phyloP scores from a whole-genome alignment of 1,284 basidiomycete species.

The Ceratobasidium sp. region DNA sequence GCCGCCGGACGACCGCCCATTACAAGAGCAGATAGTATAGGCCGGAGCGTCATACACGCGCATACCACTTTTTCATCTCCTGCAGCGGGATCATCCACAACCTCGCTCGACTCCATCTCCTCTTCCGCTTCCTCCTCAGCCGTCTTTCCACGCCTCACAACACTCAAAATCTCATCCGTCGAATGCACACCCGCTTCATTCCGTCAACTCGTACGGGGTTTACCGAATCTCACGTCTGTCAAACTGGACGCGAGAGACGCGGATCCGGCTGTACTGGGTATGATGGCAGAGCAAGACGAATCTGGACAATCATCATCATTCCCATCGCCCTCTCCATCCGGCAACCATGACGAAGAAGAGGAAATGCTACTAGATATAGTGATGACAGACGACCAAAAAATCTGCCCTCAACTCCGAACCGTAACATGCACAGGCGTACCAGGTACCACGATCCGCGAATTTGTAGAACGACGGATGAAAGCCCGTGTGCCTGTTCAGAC shows the following conservation, averaged over 20 bases:
- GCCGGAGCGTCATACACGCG: background rate
- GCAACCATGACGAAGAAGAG: background rate
- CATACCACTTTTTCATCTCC: background rate
- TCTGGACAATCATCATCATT: background rate
- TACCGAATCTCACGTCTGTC: slow-evolving; percentile 36
- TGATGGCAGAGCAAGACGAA: slow-evolving; percentile 8
- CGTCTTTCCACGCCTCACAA: slow-evolving; percentile 29
- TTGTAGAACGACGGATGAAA: slow-evolving; percentile 22
- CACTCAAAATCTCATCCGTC: slow-evolving; percentile 36
- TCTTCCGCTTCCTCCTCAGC: slow-evolving; percentile 4
- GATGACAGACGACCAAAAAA: background rate
- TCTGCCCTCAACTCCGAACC: slow-evolving; percentile 22
- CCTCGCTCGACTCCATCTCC: background rate
- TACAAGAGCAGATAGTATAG: background rate
- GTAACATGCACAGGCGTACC: slow-evolving; percentile 37
- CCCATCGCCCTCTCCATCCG: too few relatives aligned
- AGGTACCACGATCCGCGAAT: slow-evolving; percentile 18
- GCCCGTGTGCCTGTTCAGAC: slow-evolving; percentile 25
- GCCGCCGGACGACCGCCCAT: slow-evolving; percentile 11
- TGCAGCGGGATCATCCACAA: slow-evolving; percentile 12
- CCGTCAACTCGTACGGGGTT: slow-evolving; percentile 32
- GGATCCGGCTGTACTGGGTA: slow-evolving; percentile 14
- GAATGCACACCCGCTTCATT: slow-evolving; percentile 41
- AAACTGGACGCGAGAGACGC: slow-evolving; percentile 41
- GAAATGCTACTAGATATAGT: too few relatives aligned